Evolutionary conservation across 371 early-diverging fungal genomes (phyloP).

Genomic region (Haplosporangium sp.): DNA sequence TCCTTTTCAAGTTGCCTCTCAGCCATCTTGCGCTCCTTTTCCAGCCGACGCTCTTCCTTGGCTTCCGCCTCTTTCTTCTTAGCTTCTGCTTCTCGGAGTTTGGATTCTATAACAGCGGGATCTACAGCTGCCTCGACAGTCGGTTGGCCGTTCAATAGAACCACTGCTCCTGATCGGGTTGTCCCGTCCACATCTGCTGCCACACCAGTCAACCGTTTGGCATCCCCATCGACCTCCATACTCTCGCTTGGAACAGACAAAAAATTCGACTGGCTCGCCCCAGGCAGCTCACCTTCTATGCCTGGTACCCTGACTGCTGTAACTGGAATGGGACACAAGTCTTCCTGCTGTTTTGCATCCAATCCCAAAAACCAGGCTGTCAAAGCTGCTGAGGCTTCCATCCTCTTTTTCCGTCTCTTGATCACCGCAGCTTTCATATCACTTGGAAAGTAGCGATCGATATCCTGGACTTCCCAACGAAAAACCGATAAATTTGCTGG

Average conservation of each 20-base stretch:
- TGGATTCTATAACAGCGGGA: constrained; percentile 45
- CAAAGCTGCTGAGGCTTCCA: constrained; percentile 53
- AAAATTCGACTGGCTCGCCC: constrained; percentile 9
- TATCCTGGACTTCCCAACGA: constrained; percentile 70
- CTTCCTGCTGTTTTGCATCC: constrained; percentile 40
- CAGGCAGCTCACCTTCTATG: not conserved
- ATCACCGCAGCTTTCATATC: constrained; percentile 43
- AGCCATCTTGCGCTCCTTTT: constrained; percentile 57
- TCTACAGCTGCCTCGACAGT: constrained; percentile 40
- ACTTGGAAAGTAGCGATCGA: constrained; percentile 40
- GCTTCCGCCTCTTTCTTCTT: constrained; percentile 53
- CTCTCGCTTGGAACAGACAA: constrained; percentile 12
- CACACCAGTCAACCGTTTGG: not conserved
- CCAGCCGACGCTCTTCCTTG: constrained; percentile 47
- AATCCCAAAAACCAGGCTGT: constrained; percentile 50
- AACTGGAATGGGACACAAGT: constrained; percentile 31
- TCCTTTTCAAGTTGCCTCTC: constrained; percentile 58
- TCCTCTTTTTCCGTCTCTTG: constrained; percentile 35
- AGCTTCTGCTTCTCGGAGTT: constrained; percentile 45
- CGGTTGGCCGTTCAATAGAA: constrained; percentile 22
- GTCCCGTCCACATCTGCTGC: constrained; percentile 7
- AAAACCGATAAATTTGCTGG: constrained; percentile 57
- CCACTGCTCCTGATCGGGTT: not conserved
- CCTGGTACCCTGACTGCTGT: constrained; percentile 6
- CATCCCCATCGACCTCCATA: constrained; percentile 36